Conservation (phyloP, 768 basidiomycete species). For the Gymnopilus dilepis region DNA sequence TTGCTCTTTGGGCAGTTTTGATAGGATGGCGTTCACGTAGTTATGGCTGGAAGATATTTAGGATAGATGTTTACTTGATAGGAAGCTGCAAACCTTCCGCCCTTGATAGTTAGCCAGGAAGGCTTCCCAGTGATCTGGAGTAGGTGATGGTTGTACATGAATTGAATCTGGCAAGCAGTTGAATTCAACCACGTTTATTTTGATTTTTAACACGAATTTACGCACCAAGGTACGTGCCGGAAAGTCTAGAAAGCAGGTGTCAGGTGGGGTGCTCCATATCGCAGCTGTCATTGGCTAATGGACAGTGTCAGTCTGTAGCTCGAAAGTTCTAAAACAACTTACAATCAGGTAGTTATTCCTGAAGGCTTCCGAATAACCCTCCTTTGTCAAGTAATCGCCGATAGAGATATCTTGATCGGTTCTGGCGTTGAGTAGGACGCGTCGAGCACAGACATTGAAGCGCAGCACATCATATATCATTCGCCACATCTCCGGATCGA, state of each 20-base stretch:
- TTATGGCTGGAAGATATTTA: constrained; percentile 45
- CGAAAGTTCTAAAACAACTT: constrained; percentile 26
- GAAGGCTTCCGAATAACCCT: constrained; percentile 72
- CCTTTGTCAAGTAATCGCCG: constrained; percentile 63
- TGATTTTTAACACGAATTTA: background rate
- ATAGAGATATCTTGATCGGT: constrained; percentile 53
- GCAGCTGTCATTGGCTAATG: constrained; percentile 78
- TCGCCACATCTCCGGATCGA: constrained; percentile 72
- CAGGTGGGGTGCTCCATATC: constrained; percentile 80
- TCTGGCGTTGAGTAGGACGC: constrained; percentile 42
- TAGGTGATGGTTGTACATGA: constrained; percentile 77
- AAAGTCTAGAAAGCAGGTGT: constrained; percentile 71
- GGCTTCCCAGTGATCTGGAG: constrained; percentile 75
- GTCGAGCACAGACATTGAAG: constrained; percentile 73
- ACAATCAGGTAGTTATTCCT: constrained; percentile 79
- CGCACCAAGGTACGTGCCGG: constrained; percentile 68
- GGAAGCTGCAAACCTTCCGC: constrained; percentile 60
- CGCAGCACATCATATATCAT: constrained; percentile 73
- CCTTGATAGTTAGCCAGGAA: constrained; percentile 72
- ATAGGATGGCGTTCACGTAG: constrained; percentile 71
- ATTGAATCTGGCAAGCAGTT: constrained; percentile 73
- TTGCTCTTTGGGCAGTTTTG: constrained; percentile 52
- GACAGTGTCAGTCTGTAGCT: background rate
- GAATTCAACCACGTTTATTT: too few species aligned
- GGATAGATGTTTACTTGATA: background rate